These are phyloP conservation scores for Craterostigma plantagineum DNA, from an alignment of 257 asterid genomes.

Conservation along the genomic window DNA sequence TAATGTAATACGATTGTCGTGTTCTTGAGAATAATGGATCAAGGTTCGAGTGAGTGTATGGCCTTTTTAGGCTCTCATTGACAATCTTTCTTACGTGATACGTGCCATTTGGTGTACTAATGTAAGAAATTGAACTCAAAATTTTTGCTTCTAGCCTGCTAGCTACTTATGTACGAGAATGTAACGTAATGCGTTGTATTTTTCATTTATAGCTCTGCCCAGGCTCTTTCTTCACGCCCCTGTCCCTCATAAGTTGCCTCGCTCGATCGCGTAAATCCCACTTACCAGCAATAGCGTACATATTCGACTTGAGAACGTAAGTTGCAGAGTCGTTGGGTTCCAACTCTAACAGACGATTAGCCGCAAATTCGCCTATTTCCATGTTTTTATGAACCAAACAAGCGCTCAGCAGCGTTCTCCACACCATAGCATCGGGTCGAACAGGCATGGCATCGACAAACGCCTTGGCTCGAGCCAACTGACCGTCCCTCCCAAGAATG, in stretches of 20 bases:
- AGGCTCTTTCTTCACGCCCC: conserved; percentile 75
- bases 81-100: too few species aligned
- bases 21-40: too few species aligned
- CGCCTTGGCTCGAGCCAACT: conserved; percentile 36
- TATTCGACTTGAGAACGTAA: conserved; percentile 57
- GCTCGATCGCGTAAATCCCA: conserved; percentile 50
- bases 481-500: conserved; percentile 78
- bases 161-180: too few species aligned
- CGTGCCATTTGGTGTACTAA: too few species aligned
- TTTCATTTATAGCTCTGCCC: conserved; percentile 69
- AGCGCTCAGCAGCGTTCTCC: conserved; percentile 86
- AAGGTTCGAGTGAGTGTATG: too few species aligned
- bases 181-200: conserved; percentile 18
- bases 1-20: too few species aligned
- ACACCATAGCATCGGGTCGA: conserved; percentile 75
- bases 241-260: conserved; percentile 64
- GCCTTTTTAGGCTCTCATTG: too few species aligned
- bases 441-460: conserved; percentile 70
- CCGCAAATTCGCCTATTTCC: conserved; percentile 66
- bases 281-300: conserved; percentile 63
- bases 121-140: too few species aligned
- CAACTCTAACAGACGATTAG: conserved; percentile 39
- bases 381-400: conserved; percentile 59
- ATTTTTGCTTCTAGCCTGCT: too few species aligned
- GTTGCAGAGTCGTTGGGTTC: conserved; percentile 77